These are phyloP conservation scores for Herpetomonas muscarum DNA, from an alignment of 208 protist species.

Conservation along the genomic window DNA sequence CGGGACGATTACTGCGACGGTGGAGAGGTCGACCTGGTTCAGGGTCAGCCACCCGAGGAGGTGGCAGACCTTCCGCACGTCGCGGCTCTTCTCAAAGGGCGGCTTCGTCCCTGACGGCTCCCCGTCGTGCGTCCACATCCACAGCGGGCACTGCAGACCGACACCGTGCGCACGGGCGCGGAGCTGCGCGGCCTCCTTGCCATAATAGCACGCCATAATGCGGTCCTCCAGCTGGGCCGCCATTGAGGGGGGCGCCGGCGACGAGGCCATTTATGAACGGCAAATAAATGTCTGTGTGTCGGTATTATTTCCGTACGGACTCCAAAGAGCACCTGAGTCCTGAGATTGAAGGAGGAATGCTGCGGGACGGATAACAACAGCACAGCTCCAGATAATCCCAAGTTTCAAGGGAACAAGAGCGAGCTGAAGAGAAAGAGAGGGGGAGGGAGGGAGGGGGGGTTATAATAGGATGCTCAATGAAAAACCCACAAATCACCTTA, in stretches of 20 bases:
- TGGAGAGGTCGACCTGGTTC: slow-evolving; percentile 35
- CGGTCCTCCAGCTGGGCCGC: slow-evolving; percentile 39
- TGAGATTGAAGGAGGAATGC: no score
- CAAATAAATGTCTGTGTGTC: background rate
- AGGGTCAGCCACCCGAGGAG: slow-evolving; percentile 66
- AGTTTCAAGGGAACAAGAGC: no score
- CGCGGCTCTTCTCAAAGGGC: slow-evolving; percentile 22
- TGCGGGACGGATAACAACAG: no score
- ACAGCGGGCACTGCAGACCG: slow-evolving; percentile 76
- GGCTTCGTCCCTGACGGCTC: slow-evolving; percentile 3
- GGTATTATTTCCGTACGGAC: no score
- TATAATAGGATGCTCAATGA: no score
- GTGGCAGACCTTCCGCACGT: slow-evolving; percentile 42
- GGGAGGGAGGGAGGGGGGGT: no score
- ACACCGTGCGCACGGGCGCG: slow-evolving; percentile 30
- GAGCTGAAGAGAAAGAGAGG: no score
- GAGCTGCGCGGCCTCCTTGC: slow-evolving; percentile 12
- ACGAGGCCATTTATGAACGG: background rate
- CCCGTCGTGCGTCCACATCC: slow-evolving; percentile 71
- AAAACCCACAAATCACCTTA: no score
- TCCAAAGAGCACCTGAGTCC: no score
- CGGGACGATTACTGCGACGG: slow-evolving; percentile 65
- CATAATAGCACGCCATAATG: slow-evolving; percentile 72
- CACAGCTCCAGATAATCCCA: no score
- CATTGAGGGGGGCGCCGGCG: slow-evolving; percentile 10